Evolutionary conservation across 1,139 yeast species (phyloP).

Genomic region (Taiozyma sp.): DNA sequence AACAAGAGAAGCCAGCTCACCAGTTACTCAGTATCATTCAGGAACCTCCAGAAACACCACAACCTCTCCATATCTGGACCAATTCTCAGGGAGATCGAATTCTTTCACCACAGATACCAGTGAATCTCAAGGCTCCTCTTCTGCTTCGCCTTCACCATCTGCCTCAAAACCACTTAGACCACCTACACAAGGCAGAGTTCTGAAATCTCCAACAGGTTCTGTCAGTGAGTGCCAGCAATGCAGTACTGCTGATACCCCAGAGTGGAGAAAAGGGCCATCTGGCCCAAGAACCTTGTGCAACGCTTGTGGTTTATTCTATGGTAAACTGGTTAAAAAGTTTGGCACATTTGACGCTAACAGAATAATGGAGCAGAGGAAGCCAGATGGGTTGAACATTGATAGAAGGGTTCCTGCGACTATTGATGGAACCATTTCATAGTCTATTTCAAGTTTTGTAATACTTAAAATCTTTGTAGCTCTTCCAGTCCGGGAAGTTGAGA

Average conservation of each 20-base stretch:
- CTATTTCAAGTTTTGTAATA: neutral
- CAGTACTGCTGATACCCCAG: constrained; percentile 68
- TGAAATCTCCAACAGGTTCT: neutral
- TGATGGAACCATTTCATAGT: neutral
- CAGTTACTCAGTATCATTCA: neutral
- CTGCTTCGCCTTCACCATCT: neutral
- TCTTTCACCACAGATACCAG: neutral
- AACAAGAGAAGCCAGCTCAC: neutral
- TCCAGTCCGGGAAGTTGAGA: too few relatives aligned
- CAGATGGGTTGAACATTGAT: constrained; percentile 6
- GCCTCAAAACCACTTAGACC: neutral
- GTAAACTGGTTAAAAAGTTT: constrained; percentile 53
- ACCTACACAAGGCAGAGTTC: neutral
- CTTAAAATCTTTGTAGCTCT: neutral
- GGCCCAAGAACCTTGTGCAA: constrained; percentile 69
- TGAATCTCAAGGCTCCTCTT: neutral
- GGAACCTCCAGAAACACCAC: neutral
- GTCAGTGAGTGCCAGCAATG: constrained; percentile 39
- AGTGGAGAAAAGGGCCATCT: constrained; percentile 76
- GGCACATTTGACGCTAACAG: constrained; percentile 32
- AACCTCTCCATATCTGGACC: neutral
- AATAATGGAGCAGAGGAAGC: constrained; percentile 4
- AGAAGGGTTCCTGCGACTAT: constrained; percentile 9
- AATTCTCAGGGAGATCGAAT: neutral
- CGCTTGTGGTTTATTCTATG: constrained; percentile 74